Evolutionary conservation across 331 rosid species (phyloP).

Genomic region (Spiraea crenata): DNA sequence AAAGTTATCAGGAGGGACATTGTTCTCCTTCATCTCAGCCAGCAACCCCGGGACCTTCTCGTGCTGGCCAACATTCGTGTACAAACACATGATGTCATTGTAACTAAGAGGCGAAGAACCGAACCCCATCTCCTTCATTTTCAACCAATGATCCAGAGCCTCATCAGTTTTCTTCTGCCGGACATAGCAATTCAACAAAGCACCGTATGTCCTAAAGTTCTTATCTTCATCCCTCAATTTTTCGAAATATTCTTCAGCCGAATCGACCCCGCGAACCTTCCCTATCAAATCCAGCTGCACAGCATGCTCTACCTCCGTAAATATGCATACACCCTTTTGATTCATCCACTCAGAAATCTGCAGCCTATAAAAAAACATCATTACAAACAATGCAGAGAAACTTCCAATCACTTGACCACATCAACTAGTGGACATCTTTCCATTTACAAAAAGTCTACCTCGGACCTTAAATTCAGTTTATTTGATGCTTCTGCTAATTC

Average conservation of each 20-base stretch:
- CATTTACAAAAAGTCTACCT: too few species aligned
- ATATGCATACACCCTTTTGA: slow-evolving; percentile 65
- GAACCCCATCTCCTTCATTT: slow-evolving; percentile 78
- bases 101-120: slow-evolving; percentile 54
- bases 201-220: slow-evolving; percentile 64
- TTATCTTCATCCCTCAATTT: slow-evolving; percentile 51
- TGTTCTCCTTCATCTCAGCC: slow-evolving; percentile 64
- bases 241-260: slow-evolving; percentile 60
- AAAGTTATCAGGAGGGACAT: slow-evolving; percentile 64
- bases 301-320: slow-evolving; percentile 59
- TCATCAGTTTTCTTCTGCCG: slow-evolving; percentile 56
- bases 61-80: slow-evolving; percentile 56
- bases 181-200: slow-evolving; percentile 79
- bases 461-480: neutral
- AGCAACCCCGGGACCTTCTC: slow-evolving; percentile 63
- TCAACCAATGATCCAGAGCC: slow-evolving; percentile 56
- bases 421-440: neutral
- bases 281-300: slow-evolving; percentile 85
- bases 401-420: slow-evolving; percentile 1
- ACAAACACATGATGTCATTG: slow-evolving; percentile 80
- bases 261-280: slow-evolving; percentile 51
- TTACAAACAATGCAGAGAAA: neutral
- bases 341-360: slow-evolving; percentile 94
- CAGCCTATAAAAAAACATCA: neutral
- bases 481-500: neutral